phyloP scores from a whole-genome alignment of 2,329 filamentous ascomycete species.

The Ascochyta clinopodiicola region DNA sequence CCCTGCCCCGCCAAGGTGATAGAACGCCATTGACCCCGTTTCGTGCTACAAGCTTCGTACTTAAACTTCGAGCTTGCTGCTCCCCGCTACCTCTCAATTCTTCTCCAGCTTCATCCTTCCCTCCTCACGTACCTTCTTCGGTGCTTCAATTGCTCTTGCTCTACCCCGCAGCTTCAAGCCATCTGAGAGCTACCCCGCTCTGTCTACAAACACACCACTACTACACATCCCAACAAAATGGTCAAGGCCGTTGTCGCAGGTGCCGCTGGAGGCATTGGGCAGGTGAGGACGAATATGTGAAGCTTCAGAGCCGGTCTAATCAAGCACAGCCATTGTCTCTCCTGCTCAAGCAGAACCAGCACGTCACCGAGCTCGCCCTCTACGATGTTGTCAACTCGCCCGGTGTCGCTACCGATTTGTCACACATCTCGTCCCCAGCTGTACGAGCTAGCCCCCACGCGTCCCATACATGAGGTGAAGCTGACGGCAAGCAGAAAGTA shows the following conservation, averaged over 20 bases:
- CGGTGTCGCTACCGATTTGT: constrained; percentile 93
- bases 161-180: constrained; percentile 10
- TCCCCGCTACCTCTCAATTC: constrained; percentile 13
- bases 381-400: constrained; percentile 99
- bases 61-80: constrained; percentile 29
- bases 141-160: constrained; percentile 26
- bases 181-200: constrained; percentile 27
- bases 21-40: constrained; percentile 24
- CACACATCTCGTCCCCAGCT: constrained; percentile 92
- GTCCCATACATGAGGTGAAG: constrained; percentile 14
- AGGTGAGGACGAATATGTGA: constrained; percentile 63
- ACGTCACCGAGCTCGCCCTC: constrained; percentile 89
- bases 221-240: constrained; percentile 41
- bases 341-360: constrained; percentile 87
- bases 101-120: constrained; percentile 11
- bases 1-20: constrained; percentile 15
- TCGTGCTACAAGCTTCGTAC: constrained; percentile 39
- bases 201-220: constrained; percentile 16
- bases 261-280: constrained; percentile 97
- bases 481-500: constrained; percentile 65
- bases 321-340: constrained; percentile 83
- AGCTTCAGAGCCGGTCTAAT: constrained; percentile 23
- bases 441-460: constrained; percentile 55
- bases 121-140: constrained; percentile 13
- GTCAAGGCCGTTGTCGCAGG: constrained; percentile 74